Evolutionary conservation across 2,329 filamentous ascomycete genomes (phyloP), one percentile per base, ranked within the genome.

Genomic region (Fusarium neocosmosporiellum): DNA sequence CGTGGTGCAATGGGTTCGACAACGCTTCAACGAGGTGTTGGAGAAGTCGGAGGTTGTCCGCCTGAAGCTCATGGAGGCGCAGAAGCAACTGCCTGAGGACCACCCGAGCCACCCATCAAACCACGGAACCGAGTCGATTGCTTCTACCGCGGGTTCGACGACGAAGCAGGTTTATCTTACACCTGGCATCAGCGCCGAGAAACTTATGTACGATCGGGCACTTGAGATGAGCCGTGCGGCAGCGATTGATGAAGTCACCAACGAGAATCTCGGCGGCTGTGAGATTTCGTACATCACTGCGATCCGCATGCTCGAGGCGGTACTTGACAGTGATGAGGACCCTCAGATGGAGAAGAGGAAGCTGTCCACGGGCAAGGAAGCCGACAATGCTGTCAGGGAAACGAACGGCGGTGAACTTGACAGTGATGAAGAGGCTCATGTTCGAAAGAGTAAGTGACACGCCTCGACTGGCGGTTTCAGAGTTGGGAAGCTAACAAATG

Each of bases 1-100:
- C 43, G 94, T 97, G 10, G 96, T 99, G 0, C 96, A 98, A 81
- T 99, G 96, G 96, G 92, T 97, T 63, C 93, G 96, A 36, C 89
- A 88, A 74, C 93, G 96, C 7, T 99, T 99, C 87, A 99, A 99
- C 79, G 96, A 98, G 80, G 96, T 97, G 41, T 85, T 98, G 69
- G 95, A 98, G 83, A 99, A 99, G 84, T 95, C 95, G 1, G 96
- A 98, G 78, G 89, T 98, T 72, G 95, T 98, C n/a, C 93, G 94
- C 54, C 86, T 95, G 54, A 97, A 95, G 80, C 88, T 99, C 57
- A 87, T 94, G 50, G 94, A 97, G 70, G 94, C 93, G 6, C 96
- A 99, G 81, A 92, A 91, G 80, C 89, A 91, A 75, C 86, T 99
- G 6, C 95, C 96, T 0, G 86, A 90, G 55, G 93, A 96, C 75